phyloP scores from a whole-genome alignment of 2,329 filamentous ascomycete genomes.

The Pseudogymnoascus sp. region DNA sequence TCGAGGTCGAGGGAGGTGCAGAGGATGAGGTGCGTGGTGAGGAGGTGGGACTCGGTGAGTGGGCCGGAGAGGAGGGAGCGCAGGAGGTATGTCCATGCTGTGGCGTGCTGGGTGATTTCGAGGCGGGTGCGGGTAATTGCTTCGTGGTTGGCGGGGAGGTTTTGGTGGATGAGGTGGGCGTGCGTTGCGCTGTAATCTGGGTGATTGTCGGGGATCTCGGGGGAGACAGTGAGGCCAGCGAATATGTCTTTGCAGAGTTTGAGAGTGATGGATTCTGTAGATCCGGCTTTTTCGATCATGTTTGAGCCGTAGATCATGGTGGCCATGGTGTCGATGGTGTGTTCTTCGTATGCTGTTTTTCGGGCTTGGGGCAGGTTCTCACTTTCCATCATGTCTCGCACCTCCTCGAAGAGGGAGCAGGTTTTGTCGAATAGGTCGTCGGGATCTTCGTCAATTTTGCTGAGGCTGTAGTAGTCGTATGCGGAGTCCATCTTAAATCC shows the following conservation, averaged over 20 bases:
- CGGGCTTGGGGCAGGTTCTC: background rate
- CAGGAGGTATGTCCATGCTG: constrained; percentile 16
- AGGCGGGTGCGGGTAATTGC: background rate
- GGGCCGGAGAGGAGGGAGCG: constrained; percentile 10
- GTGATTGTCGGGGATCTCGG: background rate
- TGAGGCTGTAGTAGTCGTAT: background rate
- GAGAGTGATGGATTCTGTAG: background rate
- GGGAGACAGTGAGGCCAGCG: background rate
- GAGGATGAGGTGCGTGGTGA: constrained; percentile 22
- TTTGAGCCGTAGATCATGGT: constrained; percentile 11
- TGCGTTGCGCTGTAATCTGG: background rate
- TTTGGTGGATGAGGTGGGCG: background rate
- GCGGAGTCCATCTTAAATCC: background rate
- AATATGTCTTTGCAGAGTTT: constrained; percentile 9
- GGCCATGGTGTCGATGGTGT: background rate
- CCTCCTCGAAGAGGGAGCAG: background rate
- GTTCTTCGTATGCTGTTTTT: background rate
- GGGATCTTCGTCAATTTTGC: background rate
- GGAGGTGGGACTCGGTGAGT: constrained; percentile 18
- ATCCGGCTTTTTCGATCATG: constrained; percentile 8
- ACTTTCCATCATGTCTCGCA: background rate
- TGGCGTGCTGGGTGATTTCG: constrained; percentile 12
- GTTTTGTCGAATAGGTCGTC: background rate
- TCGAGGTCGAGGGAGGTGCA: constrained; percentile 12
- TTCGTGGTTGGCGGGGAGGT: background rate